A percentile compares a stretch with the other conserved stretches of the same genome.
These are phyloP conservation scores for Senna tora DNA, from an alignment of 306 rosid genomes.

Conservation along the genomic window DNA sequence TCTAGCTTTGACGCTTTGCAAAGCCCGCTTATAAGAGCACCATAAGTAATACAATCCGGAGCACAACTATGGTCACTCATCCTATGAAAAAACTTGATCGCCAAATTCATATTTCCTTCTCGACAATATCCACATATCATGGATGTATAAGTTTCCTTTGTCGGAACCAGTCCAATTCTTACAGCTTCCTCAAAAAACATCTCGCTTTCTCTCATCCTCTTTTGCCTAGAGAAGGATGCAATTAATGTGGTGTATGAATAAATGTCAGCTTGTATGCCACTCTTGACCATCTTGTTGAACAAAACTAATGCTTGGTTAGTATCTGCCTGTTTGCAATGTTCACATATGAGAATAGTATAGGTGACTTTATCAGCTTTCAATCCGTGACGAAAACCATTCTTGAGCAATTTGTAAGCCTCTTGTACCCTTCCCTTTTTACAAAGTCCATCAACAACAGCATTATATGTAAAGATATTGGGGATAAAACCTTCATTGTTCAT, in stretches of 20 bases:
- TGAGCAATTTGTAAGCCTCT: constrained; percentile 72
- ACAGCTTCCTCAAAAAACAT: constrained; percentile 63
- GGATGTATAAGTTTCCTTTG: constrained; percentile 81
- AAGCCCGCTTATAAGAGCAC: constrained; percentile 87
- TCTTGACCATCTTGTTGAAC: constrained; percentile 79
- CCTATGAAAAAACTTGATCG: constrained; percentile 61
- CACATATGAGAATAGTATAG: constrained; percentile 74
- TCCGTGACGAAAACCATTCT: constrained; percentile 45
- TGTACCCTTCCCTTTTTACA: constrained; percentile 70
- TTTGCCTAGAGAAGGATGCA: constrained; percentile 71
- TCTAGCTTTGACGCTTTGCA: constrained; percentile 75
- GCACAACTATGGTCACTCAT: constrained; percentile 75
- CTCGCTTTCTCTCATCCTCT: constrained; percentile 66
- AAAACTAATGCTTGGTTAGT: constrained; percentile 61
- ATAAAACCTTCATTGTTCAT: constrained; percentile 72
- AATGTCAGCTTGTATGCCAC: constrained; percentile 75
- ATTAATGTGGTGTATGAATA: constrained; percentile 78
- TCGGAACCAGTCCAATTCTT: constrained; percentile 64
- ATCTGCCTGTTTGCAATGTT: constrained; percentile 70
- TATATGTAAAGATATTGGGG: constrained; percentile 79
- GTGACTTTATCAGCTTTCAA: constrained; percentile 68
- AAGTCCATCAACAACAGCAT: constrained; percentile 73
- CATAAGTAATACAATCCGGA: constrained; percentile 68
- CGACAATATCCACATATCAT: constrained; percentile 89
- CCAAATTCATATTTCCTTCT: constrained; percentile 59